These are phyloP conservation scores for Quercus rubra DNA, from an alignment of 306 rosid genomes.

Conservation along the genomic window DNA sequence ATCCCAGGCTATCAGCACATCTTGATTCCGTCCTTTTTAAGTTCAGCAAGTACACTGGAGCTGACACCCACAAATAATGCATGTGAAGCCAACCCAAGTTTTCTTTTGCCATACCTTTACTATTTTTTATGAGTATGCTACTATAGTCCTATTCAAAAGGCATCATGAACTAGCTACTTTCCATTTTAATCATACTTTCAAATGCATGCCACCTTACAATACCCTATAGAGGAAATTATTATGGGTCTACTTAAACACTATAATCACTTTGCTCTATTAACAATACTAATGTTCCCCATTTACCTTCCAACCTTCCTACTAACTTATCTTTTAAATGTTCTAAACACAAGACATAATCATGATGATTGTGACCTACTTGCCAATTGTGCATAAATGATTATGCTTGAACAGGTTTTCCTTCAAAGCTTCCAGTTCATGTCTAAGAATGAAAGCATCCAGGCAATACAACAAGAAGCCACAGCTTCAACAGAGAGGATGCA, in stretches of 20 bases:
- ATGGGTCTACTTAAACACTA: conserved; percentile 48
- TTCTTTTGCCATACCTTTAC: not conserved
- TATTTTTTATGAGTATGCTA: not conserved
- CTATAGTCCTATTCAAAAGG: conserved; percentile 11
- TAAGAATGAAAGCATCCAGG: conserved; percentile 55
- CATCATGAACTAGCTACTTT: conserved; percentile 11
- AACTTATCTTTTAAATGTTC: conserved; percentile 25
- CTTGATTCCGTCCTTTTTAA: conserved; percentile 8
- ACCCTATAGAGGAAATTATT: conserved; percentile 47
- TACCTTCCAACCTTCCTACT: conserved; percentile 31
- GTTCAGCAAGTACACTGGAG: conserved; percentile 21
- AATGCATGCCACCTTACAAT: conserved; percentile 40
- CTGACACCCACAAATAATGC: conserved; percentile 12
- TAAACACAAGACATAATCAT: conserved; percentile 55
- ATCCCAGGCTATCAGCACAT: too few species aligned
- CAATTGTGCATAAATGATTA: conserved; percentile 58
- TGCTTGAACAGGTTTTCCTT: conserved; percentile 28
- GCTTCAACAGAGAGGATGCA: conserved; percentile 50
- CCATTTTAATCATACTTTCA: conserved; percentile 17
- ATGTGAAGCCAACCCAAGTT: conserved; percentile 13
- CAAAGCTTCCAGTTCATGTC: conserved; percentile 31
- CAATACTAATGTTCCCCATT: conserved; percentile 47
- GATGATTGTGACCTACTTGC: conserved; percentile 54
- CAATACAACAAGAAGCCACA: conserved; percentile 45
- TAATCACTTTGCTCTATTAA: conserved; percentile 49